Conservation (phyloP, 768 basidiomycete genomes). For the Leucocoprinus sp. region DNA sequence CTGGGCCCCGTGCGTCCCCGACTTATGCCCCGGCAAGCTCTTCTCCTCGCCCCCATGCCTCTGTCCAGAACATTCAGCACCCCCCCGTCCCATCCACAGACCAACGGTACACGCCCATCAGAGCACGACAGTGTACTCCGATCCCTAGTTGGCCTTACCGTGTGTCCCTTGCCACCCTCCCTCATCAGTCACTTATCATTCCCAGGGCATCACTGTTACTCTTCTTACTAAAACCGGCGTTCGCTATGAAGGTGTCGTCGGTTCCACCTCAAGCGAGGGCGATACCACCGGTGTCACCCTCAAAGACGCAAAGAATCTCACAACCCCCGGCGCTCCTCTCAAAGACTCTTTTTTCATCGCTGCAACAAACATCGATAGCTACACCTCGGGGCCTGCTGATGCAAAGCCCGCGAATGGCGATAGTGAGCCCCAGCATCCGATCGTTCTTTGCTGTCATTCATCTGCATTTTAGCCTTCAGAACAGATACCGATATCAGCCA, state of each 20-base stretch:
- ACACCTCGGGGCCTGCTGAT: constrained; percentile 69
- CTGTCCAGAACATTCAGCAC: too few relatives aligned
- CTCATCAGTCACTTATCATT: constrained; percentile 2
- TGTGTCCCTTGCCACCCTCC: constrained; percentile 28
- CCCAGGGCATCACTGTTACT: constrained; percentile 73
- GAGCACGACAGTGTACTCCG: constrained; percentile 59
- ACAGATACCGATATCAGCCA: constrained; percentile 75
- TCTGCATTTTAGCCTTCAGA: constrained; percentile 51
- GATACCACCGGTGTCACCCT: constrained; percentile 67
- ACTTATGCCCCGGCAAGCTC: constrained; percentile 53
- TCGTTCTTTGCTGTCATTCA: constrained; percentile 4
- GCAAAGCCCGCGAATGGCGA: constrained; percentile 62
- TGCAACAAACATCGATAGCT: constrained; percentile 63
- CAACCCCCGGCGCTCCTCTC: constrained; percentile 55
- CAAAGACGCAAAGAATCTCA: constrained; percentile 70
- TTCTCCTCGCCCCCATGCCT: constrained; percentile 27
- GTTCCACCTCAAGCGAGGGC: constrained; percentile 51
- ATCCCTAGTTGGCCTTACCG: constrained; percentile 61
- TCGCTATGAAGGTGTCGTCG: constrained; percentile 69
- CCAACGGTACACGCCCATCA: constrained; percentile 38
- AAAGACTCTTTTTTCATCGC: constrained; percentile 66
- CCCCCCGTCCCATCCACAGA: constrained; percentile 33
- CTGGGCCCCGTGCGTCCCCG: constrained; percentile 58
- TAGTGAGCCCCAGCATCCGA: constrained; percentile 35
- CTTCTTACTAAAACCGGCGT: constrained; percentile 60